phyloP scores from a whole-genome alignment of 31 red algal species.

The Asparagopsis taxiformis region DNA sequence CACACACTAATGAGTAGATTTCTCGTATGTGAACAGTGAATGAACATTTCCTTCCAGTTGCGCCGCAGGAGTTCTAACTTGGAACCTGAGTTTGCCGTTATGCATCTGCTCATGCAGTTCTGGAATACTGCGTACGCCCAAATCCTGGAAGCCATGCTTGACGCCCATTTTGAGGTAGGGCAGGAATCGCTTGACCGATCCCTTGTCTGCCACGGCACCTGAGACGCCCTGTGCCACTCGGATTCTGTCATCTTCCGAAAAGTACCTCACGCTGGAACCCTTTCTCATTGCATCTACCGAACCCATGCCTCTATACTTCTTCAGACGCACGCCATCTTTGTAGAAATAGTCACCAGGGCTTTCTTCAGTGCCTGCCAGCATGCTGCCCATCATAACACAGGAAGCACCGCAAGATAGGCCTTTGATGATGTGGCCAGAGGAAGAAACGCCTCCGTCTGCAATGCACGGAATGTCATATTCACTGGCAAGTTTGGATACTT shows the following conservation, averaged over 20 bases:
- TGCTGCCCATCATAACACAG: constrained; percentile 95
- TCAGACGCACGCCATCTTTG: constrained; percentile 94
- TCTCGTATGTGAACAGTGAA: constrained; percentile 91
- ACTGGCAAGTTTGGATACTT: constrained; percentile 66
- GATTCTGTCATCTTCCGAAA: constrained; percentile 91
- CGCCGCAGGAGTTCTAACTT: constrained; percentile 90
- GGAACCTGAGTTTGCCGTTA: constrained; percentile 79
- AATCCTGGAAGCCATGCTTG: constrained; percentile 96
- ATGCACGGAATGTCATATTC: constrained; percentile 89
- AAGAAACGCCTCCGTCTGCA: constrained; percentile 95
- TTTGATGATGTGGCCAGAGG: constrained; percentile 96
- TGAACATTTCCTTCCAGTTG: constrained; percentile 98
- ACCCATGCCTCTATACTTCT: constrained; percentile 99
- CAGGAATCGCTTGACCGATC: constrained; percentile 88
- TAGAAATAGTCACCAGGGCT: constrained; percentile 94
- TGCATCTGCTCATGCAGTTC: constrained; percentile 89
- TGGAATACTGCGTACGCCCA: constrained; percentile 75
- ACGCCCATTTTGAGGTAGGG: constrained; percentile 90
- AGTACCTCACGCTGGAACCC: constrained; percentile 95
- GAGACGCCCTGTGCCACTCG: constrained; percentile 97
- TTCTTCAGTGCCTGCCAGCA: constrained; percentile 98
- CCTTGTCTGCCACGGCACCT: constrained; percentile 96
- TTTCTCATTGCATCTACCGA: constrained; percentile 94
- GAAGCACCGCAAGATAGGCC: constrained; percentile 85
- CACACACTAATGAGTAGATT: constrained; percentile 45